Conservation (phyloP, 2,329 filamentous ascomycete genomes). For the Penicillium sp. region DNA sequence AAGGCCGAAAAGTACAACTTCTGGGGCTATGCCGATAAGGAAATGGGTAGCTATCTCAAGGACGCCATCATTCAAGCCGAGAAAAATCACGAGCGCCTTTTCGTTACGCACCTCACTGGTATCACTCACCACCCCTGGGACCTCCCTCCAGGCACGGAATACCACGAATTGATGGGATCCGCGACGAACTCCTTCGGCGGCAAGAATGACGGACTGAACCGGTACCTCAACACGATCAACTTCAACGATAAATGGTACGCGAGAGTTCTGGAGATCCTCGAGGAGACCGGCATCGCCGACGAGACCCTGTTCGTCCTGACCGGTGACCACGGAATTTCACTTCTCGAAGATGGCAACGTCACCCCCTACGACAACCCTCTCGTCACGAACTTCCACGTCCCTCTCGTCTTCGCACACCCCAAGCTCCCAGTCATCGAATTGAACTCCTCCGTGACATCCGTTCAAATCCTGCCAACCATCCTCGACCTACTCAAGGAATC, state of each 20-base stretch:
- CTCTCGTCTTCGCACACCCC: constrained; percentile 27
- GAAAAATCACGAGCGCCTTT: constrained; percentile 26
- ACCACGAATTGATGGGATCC: constrained; percentile 19
- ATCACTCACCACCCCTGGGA: constrained; percentile 30
- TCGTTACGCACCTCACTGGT: constrained; percentile 30
- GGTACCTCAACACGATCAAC: constrained; percentile 29
- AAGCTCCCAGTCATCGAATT: constrained; percentile 23
- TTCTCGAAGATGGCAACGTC: constrained; percentile 28
- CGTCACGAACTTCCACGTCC: constrained; percentile 27
- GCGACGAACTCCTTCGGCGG: constrained; percentile 6
- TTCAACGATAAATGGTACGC: constrained; percentile 29
- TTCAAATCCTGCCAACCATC: constrained; percentile 47
- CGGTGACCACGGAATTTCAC: constrained; percentile 30
- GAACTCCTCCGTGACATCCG: constrained; percentile 19
- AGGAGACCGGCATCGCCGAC: constrained; percentile 28
- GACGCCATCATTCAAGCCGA: constrained; percentile 28
- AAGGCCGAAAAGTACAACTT: constrained; percentile 22
- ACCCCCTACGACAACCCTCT: constrained; percentile 30
- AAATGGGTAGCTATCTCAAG: constrained; percentile 25
- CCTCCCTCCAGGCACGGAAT: constrained; percentile 18
- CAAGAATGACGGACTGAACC: constrained; percentile 23
- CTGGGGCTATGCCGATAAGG: constrained; percentile 25
- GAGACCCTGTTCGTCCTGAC: constrained; percentile 31
- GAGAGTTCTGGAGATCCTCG: constrained; percentile 25
- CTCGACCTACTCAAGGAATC: constrained; percentile 47